Evolutionary conservation across 352 stramenopile genomes (phyloP).

Genomic region (Phytopythium delawarense): DNA sequence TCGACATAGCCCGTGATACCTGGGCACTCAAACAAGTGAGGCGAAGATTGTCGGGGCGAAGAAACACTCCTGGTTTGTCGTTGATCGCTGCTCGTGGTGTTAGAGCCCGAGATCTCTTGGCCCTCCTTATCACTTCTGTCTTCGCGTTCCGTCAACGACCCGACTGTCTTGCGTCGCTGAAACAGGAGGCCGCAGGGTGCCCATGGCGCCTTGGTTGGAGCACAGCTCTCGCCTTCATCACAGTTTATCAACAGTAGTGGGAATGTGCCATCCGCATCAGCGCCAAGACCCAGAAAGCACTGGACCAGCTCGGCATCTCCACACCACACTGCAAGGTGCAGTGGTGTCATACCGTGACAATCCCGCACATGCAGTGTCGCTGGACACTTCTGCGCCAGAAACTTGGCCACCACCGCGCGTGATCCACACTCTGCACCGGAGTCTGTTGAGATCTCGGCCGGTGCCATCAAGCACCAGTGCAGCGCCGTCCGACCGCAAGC

Average conservation of each 20-base stretch:
- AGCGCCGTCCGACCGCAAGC: slow-evolving; percentile 40
- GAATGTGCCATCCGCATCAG: slow-evolving; percentile 19
- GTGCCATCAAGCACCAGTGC: slow-evolving; percentile 35
- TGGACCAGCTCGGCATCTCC: slow-evolving; percentile 31
- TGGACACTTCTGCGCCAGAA: slow-evolving; percentile 24
- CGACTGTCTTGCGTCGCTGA: slow-evolving; percentile 7
- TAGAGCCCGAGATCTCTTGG: not conserved
- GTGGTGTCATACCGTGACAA: slow-evolving; percentile 25
- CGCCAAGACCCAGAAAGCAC: slow-evolving; percentile 38
- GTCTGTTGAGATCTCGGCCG: not conserved
- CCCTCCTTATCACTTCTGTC: not conserved
- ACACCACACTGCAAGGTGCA: slow-evolving; percentile 43
- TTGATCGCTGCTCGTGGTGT: not conserved
- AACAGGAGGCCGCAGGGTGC: slow-evolving; percentile 39
- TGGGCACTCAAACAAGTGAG: not conserved
- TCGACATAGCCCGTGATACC: not conserved
- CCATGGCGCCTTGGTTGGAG: slow-evolving; percentile 28
- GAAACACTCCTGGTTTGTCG: not conserved
- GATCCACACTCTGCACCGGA: not conserved
- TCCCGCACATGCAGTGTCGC: slow-evolving; percentile 38
- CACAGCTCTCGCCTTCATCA: not conserved
- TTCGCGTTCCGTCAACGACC: not conserved
- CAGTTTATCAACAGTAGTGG: not conserved
- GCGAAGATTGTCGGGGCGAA: not conserved
- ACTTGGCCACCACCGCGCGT: slow-evolving; percentile 14